Evolutionary conservation across 495 filamentous ascomycete genomes (phyloP).

Genomic region (Cryomyces antarcticus): DNA sequence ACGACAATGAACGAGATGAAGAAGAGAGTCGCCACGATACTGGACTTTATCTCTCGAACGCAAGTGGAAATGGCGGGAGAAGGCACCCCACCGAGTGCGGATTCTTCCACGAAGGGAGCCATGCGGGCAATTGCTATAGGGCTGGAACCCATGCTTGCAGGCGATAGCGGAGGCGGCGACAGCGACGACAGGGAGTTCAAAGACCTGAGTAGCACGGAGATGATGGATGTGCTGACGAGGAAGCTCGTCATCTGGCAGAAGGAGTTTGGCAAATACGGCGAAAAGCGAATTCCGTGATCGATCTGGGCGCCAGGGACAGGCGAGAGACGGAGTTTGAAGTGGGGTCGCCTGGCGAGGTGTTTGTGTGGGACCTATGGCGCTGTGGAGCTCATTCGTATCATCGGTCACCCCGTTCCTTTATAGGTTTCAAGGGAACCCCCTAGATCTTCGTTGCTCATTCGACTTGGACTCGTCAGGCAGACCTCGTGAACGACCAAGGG

Average conservation of each 20-base stretch:
- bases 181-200: conserved; percentile 7
- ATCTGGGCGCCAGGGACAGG: no score
- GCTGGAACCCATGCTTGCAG: neutral
- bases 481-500: no score
- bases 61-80: conserved; percentile 72
- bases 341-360: no score
- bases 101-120: conserved; percentile 12
- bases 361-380: no score
- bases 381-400: no score
- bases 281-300: conserved; percentile 1
- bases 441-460: no score
- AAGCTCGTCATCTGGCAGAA: conserved; percentile 20
- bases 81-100: conserved; percentile 10
- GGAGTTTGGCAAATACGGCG: conserved; percentile 12
- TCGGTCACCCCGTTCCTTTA: no score
- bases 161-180: neutral
- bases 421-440: no score
- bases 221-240: conserved; percentile 23
- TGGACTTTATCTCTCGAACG: conserved; percentile 77
- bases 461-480: no score
- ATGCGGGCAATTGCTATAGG: neutral
- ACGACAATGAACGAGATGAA: conserved; percentile 87
- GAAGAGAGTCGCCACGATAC: conserved; percentile 57
- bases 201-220: conserved; percentile 16
- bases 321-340: no score